Evolutionary conservation across 1,284 basidiomycete species (phyloP).

Genomic region (Tilletia indica): DNA sequence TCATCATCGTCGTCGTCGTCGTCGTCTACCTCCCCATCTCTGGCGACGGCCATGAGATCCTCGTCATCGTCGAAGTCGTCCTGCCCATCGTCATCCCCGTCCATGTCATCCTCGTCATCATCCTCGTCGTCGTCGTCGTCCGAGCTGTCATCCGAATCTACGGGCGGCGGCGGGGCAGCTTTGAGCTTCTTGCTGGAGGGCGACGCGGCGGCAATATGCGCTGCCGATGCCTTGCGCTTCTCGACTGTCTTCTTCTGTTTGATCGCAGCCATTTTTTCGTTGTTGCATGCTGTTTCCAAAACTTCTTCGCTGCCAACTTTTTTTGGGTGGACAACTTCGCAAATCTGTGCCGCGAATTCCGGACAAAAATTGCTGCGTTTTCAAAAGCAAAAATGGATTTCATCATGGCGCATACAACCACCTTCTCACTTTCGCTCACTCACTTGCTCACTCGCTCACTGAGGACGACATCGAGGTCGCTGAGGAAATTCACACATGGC

Average conservation of each 20-base stretch:
- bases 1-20: constrained; percentile 19
- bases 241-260: not conserved
- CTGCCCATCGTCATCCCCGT: constrained; percentile 36
- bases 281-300: too few relatives aligned
- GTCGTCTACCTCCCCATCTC: constrained; percentile 38
- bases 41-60: constrained; percentile 35
- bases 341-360: not conserved
- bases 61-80: constrained; percentile 48
- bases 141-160: not conserved
- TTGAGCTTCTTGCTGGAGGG: constrained; percentile 15
- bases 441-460: too few relatives aligned
- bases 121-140: constrained; percentile 13
- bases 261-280: not conserved
- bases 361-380: not conserved
- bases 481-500: too few relatives aligned
- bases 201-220: not conserved
- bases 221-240: constrained; percentile 7
- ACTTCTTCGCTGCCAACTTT: not conserved
- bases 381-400: too few relatives aligned
- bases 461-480: too few relatives aligned
- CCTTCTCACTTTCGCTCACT: too few relatives aligned
- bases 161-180: not conserved
- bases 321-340: not conserved
- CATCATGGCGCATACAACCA: too few relatives aligned
- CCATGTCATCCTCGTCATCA: constrained; percentile 20